Percentiles rank a stretch among this genome's conserved stretches.
These are phyloP conservation scores for Sporopachydermia lactativora DNA, from an alignment of 805 yeast species.

Conservation along the genomic window DNA sequence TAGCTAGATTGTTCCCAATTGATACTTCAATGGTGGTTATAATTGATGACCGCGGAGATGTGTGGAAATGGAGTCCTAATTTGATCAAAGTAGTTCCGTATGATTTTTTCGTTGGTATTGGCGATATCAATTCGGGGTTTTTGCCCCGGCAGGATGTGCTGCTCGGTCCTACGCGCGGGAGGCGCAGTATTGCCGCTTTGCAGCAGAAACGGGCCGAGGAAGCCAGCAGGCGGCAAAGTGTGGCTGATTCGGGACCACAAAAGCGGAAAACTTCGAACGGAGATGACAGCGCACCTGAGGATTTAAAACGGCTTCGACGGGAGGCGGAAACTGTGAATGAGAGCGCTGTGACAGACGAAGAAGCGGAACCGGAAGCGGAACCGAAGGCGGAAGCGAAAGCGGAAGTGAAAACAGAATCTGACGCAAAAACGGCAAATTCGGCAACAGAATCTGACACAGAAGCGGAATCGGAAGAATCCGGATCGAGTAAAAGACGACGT, in stretches of 20 bases:
- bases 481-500: slow-evolving; percentile 20
- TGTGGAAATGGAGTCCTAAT: slow-evolving; percentile 95
- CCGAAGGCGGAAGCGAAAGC: neutral
- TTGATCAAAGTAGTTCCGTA: slow-evolving; percentile 88
- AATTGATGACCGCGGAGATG: slow-evolving; percentile 96
- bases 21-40: slow-evolving; percentile 94
- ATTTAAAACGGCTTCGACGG: too few relatives aligned
- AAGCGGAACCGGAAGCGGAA: slow-evolving; percentile 2
- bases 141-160: slow-evolving; percentile 61
- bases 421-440: slow-evolving; percentile 29
- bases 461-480: slow-evolving; percentile 13
- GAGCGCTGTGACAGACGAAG: slow-evolving; percentile 5
- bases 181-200: slow-evolving; percentile 40
- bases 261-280: neutral
- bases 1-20: slow-evolving; percentile 83
- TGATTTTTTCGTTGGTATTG: slow-evolving; percentile 92
- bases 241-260: slow-evolving; percentile 6
- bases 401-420: slow-evolving; percentile 12
- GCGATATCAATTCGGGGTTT: slow-evolving; percentile 89
- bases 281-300: neutral
- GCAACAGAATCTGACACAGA: slow-evolving; percentile 7
- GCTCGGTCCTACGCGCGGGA: slow-evolving; percentile 48
- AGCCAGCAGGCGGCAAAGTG: neutral
- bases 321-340: slow-evolving; percentile 12
- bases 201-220: slow-evolving; percentile 27